Evolutionary conservation across 2,329 filamentous ascomycete genomes (phyloP), one percentile per base, ranked within the genome.

Genomic region (Trichophyton simii): DNA sequence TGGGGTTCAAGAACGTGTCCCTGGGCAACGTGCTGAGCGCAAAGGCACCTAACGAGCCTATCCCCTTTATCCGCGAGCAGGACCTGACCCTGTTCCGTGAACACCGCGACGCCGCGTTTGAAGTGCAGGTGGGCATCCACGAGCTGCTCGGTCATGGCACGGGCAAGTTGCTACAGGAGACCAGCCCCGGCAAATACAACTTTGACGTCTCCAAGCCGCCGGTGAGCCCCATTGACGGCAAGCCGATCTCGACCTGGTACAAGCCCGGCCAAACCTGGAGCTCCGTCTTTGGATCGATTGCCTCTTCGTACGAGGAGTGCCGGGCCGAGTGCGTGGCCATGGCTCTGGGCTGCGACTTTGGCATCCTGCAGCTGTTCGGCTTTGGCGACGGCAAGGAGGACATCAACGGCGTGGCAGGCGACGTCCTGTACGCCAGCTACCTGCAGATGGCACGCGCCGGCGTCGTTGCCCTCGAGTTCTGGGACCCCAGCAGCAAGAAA

Each of bases 251-350:
- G 1, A 89, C 87, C 0, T 96, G 88, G 86, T 97, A 97, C 78
- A 95, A 94, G 75, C 90, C 90, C 1, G 91, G 91, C 2, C 89
- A 96, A 75, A 97, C 92, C 0, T 97, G 91, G 91, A 88, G 89
- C 61, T 90, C 87, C 3, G 89, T 96, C 0, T 97, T 97, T 70
- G 91, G 91, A 28, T 84, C 88, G 63, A 84, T 95, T 65, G 90
- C 91, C 42, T 89, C 87, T 2, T 89, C 87, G 15, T 96, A 96
- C 70, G 92, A 97, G 75, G 92, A 97, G 75, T 97, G 92, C 73
- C 86, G 92, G 61, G 92, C 92, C 3, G 92, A 97, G 73, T 88
- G 91, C 68, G 91, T 96, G 9, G 92, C 91, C 59, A 96, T 96
- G 91, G 86, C 85, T 48, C 79, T 97, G 3, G 84, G 86, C 70